These are phyloP conservation scores for Cytospora leucostoma DNA, from an alignment of 2,329 filamentous ascomycete genomes.

Conservation along the genomic window DNA sequence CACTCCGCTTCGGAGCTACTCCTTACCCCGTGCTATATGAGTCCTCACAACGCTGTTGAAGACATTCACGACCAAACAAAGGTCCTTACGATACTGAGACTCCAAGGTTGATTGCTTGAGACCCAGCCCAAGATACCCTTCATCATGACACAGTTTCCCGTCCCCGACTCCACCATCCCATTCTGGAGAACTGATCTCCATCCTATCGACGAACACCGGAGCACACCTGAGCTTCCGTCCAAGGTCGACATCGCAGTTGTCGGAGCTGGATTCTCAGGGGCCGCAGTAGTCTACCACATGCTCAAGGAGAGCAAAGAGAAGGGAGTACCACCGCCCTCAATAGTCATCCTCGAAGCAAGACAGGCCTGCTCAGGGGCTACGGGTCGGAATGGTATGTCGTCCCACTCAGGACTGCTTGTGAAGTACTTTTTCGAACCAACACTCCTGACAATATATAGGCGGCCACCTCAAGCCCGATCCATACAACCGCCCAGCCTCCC, in stretches of 20 bases:
- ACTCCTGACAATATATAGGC: constrained; percentile 17
- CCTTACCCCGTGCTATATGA: constrained; percentile 1
- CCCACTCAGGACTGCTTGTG: constrained; percentile 12
- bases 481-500: constrained; percentile 33
- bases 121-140: background rate
- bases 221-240: constrained; percentile 40
- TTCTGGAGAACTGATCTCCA: constrained; percentile 48
- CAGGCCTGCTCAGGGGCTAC: constrained; percentile 42
- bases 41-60: constrained; percentile 6
- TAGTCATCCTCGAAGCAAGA: constrained; percentile 40
- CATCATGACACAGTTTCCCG: constrained; percentile 31
- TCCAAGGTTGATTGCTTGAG: background rate
- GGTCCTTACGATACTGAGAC: background rate
- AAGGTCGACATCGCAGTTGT: constrained; percentile 49
- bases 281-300: constrained; percentile 46
- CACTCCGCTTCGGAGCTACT: background rate
- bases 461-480: constrained; percentile 41
- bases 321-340: constrained; percentile 25
- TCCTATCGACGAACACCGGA: constrained; percentile 44
- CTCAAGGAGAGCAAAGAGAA: constrained; percentile 29
- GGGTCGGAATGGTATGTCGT: constrained; percentile 38
- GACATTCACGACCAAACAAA: background rate
- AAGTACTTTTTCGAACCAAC: background rate
- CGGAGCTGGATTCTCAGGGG: constrained; percentile 50
- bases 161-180: constrained; percentile 34